Evolutionary conservation across 768 basidiomycete genomes (phyloP).

Genomic region (Rhodotorula babjevae): DNA sequence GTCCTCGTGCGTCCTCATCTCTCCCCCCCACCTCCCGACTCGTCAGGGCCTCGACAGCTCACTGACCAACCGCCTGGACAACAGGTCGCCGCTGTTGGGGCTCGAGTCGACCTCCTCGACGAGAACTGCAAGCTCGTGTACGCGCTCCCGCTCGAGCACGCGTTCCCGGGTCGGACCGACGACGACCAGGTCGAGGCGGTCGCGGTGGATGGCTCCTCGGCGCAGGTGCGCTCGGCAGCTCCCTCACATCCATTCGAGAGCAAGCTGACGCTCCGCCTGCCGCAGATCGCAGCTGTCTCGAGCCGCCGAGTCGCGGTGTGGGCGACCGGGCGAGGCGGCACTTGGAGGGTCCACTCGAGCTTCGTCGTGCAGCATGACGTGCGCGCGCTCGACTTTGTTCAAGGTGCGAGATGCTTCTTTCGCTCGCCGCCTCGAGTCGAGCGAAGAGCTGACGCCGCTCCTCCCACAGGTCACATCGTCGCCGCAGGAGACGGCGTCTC

Average conservation of each 20-base stretch:
- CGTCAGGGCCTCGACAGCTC: no score
- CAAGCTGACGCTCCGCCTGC: background rate
- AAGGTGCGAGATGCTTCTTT: background rate
- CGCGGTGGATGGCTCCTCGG: conserved; percentile 20
- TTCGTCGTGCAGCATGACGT: conserved; percentile 17
- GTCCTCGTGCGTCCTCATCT: conserved; percentile 2
- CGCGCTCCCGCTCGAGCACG: conserved; percentile 20
- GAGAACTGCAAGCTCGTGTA: conserved; percentile 5
- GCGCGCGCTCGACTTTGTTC: conserved; percentile 13
- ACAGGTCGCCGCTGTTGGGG: conserved; percentile 18
- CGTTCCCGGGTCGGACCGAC: conserved; percentile 19
- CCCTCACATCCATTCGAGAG: no score
- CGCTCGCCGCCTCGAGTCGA: no score
- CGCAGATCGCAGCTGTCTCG: conserved; percentile 35
- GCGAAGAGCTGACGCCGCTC: background rate
- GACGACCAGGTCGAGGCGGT: conserved; percentile 24
- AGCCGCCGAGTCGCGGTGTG: conserved; percentile 23
- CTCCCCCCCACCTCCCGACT: no score
- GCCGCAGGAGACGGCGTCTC: background rate
- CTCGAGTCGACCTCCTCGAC: conserved; percentile 24
- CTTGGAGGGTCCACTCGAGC: conserved; percentile 40
- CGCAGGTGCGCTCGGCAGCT: conserved; percentile 8
- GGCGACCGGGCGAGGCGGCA: background rate
- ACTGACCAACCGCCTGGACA: background rate
- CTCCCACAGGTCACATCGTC: conserved; percentile 16